phyloP scores from a whole-genome alignment of 352 stramenopile genomes.

The Globisporangium mamillatum region DNA sequence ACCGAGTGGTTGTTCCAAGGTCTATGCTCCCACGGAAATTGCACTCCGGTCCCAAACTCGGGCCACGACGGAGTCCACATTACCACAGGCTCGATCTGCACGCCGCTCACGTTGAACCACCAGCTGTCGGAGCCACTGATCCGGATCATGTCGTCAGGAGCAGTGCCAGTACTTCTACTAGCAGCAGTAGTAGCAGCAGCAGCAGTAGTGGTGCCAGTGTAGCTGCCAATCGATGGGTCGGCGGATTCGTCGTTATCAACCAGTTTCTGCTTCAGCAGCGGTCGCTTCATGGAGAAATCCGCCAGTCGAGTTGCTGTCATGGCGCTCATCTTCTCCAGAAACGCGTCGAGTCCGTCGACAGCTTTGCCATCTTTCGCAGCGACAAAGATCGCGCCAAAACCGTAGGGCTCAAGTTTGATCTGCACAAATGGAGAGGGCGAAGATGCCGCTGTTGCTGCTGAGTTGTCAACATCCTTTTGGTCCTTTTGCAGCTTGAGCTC shows the following conservation, averaged over 20 bases:
- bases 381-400: constrained; percentile 58
- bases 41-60: constrained; percentile 66
- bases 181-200: neutral
- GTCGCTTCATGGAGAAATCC: constrained; percentile 38
- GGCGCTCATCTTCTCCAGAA: constrained; percentile 45
- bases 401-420: constrained; percentile 47
- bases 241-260: constrained; percentile 3
- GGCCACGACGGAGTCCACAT: constrained; percentile 61
- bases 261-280: constrained; percentile 40
- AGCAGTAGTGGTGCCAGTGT: neutral
- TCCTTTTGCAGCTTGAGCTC: constrained; percentile 27
- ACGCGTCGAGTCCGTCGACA: constrained; percentile 30
- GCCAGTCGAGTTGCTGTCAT: constrained; percentile 49
- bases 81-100: constrained; percentile 77
- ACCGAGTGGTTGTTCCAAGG: constrained; percentile 80
- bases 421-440: constrained; percentile 19
- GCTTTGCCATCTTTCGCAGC: constrained; percentile 11
- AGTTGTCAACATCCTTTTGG: neutral
- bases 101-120: constrained; percentile 80
- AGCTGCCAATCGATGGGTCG: neutral
- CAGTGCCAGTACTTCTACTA: neutral
- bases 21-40: constrained; percentile 80
- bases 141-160: constrained; percentile 35
- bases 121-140: constrained; percentile 47
- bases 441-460: neutral